Evolutionary conservation across 1,284 basidiomycete species (phyloP).

Genomic region (Cerrena zonata): DNA sequence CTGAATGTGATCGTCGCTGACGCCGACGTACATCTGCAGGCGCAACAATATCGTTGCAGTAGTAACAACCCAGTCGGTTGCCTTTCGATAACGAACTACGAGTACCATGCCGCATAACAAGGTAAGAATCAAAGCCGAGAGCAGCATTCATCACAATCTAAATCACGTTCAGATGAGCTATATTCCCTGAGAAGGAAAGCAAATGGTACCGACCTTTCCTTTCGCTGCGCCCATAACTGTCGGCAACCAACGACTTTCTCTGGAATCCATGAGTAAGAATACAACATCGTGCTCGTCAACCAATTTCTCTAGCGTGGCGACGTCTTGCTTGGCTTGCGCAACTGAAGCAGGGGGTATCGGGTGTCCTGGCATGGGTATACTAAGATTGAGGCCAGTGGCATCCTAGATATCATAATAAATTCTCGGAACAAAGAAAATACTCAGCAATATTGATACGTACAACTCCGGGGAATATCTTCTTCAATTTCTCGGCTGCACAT

Average conservation of each 20-base stretch:
- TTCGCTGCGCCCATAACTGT: constrained; percentile 81
- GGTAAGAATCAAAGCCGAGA: constrained; percentile 91
- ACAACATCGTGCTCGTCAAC: constrained; percentile 83
- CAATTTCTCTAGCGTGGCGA: constrained; percentile 69
- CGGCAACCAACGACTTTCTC: constrained; percentile 93
- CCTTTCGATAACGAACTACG: constrained; percentile 37
- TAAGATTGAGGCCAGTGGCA: constrained; percentile 67
- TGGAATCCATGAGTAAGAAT: constrained; percentile 95
- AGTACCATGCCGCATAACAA: constrained; percentile 94
- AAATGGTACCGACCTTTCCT: constrained; percentile 58
- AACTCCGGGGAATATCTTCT: constrained; percentile 87
- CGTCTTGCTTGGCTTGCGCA: constrained; percentile 59
- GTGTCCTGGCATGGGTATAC: constrained; percentile 97
- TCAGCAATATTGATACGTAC: constrained; percentile 41
- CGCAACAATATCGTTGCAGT: constrained; percentile 96
- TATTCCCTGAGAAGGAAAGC: neutral
- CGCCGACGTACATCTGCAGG: constrained; percentile 75
- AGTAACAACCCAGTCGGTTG: constrained; percentile 82
- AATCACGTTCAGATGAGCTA: neutral
- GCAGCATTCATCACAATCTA: constrained; percentile 95
- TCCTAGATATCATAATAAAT: constrained; percentile 45
- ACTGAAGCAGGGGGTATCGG: constrained; percentile 64
- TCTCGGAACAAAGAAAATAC: too few species aligned
- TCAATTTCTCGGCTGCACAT: constrained; percentile 83
- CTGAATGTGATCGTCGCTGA: neutral